Evolutionary conservation across 495 filamentous ascomycete species (phyloP).

Genomic region (Aspergillus diversus): DNA sequence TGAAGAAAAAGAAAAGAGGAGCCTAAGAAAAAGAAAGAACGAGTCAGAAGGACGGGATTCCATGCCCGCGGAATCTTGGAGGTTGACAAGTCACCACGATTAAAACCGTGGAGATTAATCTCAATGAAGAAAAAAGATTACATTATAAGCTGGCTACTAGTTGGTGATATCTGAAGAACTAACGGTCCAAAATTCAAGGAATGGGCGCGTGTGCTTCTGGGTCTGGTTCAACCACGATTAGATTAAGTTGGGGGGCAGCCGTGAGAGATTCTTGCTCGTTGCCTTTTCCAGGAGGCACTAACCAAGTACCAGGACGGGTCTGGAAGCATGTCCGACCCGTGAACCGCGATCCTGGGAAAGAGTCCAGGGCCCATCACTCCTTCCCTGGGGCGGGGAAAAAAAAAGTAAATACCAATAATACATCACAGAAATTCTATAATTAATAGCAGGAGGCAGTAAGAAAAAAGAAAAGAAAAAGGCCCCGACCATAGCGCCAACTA

Average conservation of each 20-base stretch:
- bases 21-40: conserved; percentile 4
- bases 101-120: not conserved
- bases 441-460: not conserved
- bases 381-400: not conserved
- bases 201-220: not conserved
- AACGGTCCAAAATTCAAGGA: not conserved
- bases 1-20: conserved; percentile 8
- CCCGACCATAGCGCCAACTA: conserved; percentile 7
- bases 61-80: not conserved
- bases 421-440: too few relatives aligned
- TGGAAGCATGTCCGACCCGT: conserved; percentile 11
- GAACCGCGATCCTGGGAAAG: conserved; percentile 12
- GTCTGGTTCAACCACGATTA: not conserved
- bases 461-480: conserved; percentile 13
- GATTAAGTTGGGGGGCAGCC: not conserved
- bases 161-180: too few relatives aligned
- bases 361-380: not conserved
- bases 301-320: conserved; percentile 5
- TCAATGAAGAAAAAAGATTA: too few relatives aligned
- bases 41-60: not conserved
- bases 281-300: not conserved
- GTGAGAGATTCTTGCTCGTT: not conserved
- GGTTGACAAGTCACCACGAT: not conserved
- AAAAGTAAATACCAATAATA: conserved; percentile 1
- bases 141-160: too few relatives aligned